Conservation (phyloP, 179 eudicot genomes). For the Amaranthus tricolor region DNA sequence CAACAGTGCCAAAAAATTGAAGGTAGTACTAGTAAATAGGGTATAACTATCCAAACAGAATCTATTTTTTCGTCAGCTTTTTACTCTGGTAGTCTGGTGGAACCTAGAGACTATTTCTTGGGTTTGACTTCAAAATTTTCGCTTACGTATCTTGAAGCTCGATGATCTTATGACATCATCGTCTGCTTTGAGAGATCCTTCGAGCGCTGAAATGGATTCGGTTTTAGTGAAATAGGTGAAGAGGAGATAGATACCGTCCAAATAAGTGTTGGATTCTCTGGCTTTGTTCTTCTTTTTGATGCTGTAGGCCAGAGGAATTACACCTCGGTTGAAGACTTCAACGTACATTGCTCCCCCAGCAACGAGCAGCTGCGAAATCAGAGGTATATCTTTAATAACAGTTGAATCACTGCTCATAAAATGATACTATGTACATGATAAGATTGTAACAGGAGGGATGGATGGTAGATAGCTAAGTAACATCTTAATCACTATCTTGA, state of each 20-base stretch:
- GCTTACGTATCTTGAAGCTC: slow-evolving; percentile 70
- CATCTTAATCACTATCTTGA: too few species aligned
- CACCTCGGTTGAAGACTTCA: slow-evolving; percentile 92
- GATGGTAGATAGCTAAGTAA: too few species aligned
- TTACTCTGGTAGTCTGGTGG: neutral
- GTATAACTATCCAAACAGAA: slow-evolving; percentile 6
- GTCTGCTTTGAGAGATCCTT: slow-evolving; percentile 43
- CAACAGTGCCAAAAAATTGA: slow-evolving; percentile 2
- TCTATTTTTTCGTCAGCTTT: slow-evolving; percentile 11
- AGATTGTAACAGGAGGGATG: too few species aligned
- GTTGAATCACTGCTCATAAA: neutral
- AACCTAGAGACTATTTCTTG: neutral
- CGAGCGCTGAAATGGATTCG: slow-evolving; percentile 58
- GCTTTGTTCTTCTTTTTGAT: slow-evolving; percentile 88
- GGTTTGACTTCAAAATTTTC: slow-evolving; percentile 43
- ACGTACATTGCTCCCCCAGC: slow-evolving; percentile 97
- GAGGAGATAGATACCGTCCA: slow-evolving; percentile 89
- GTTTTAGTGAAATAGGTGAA: slow-evolving; percentile 93
- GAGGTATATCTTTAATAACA: neutral
- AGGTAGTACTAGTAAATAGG: too few species aligned
- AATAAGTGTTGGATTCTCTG: slow-evolving; percentile 75
- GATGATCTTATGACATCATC: slow-evolving; percentile 73
- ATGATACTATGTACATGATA: neutral
- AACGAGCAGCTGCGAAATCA: slow-evolving; percentile 71
- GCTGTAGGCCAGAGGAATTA: slow-evolving; percentile 82